Conservation (phyloP, 140 eudicot genomes). For the Flaveria floridana region DNA sequence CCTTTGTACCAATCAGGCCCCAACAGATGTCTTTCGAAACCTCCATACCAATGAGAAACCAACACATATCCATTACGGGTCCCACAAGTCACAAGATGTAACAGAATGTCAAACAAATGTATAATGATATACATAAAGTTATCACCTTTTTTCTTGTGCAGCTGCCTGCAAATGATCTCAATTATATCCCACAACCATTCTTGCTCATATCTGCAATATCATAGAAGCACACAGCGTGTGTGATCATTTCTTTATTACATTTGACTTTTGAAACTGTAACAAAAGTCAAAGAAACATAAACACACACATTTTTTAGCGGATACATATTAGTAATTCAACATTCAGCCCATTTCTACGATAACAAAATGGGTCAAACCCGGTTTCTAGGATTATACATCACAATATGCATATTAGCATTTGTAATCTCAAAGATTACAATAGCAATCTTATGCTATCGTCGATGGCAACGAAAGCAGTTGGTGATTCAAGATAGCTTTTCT, state of each 20-base stretch:
- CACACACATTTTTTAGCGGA: slow-evolving; percentile 10
- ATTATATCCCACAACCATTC: not conserved
- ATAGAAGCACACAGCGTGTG: slow-evolving; percentile 2
- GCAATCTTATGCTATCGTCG: slow-evolving; percentile 68
- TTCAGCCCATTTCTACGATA: slow-evolving; percentile 3
- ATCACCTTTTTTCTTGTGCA: slow-evolving; percentile 12
- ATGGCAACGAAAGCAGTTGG: slow-evolving; percentile 69
- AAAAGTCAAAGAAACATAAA: slow-evolving; percentile 31
- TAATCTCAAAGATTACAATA: slow-evolving; percentile 65
- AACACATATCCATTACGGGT: slow-evolving; percentile 16
- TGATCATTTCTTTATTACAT: not conserved
- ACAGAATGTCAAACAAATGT: slow-evolving; percentile 4
- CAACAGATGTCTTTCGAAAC: slow-evolving; percentile 15
- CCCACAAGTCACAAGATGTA: slow-evolving; percentile 29
- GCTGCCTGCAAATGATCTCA: not conserved
- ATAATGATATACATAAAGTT: slow-evolving; percentile 11
- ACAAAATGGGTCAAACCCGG: slow-evolving; percentile 45
- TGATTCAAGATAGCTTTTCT: slow-evolving; percentile 56
- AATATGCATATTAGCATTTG: slow-evolving; percentile 60
- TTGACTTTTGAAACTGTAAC: slow-evolving; percentile 17
- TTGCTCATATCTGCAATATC: slow-evolving; percentile 17
- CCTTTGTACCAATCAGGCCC: not conserved
- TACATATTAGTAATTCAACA: not conserved
- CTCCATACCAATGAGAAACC: not conserved
- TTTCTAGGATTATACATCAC: slow-evolving; percentile 63